These are phyloP conservation scores for Hyphochytrium catenoides DNA, from an alignment of 352 stramenopile species.

Conservation along the genomic window DNA sequence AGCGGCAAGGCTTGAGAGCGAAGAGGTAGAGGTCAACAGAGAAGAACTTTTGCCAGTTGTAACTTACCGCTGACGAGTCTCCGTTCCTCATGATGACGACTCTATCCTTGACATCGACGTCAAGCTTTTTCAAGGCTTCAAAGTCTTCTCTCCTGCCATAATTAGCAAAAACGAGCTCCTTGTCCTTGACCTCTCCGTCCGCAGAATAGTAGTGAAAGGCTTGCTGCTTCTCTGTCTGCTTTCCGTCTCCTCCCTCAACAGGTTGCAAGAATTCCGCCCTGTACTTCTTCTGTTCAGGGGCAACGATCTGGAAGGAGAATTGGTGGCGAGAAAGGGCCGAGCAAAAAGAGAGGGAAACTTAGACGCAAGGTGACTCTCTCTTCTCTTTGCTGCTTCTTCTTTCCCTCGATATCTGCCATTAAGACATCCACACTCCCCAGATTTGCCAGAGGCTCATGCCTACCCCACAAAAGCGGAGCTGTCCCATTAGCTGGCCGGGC, in stretches of 20 bases:
- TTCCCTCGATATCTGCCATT: conserved; percentile 5
- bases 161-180: conserved; percentile 45
- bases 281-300: conserved; percentile 9
- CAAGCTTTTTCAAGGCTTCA: conserved; percentile 18
- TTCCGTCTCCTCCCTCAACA: too few relatives aligned
- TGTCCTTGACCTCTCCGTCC: conserved; percentile 27
- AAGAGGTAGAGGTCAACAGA: too few relatives aligned
- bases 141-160: conserved; percentile 34
- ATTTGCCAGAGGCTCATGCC: neutral
- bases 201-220: conserved; percentile 55
- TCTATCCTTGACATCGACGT: conserved; percentile 21
- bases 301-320: conserved; percentile 1
- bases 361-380: too few relatives aligned
- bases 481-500: conserved; percentile 14
- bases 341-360: neutral
- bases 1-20: too few relatives aligned
- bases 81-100: conserved; percentile 37
- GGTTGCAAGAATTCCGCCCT: conserved; percentile 13
- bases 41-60: too few relatives aligned
- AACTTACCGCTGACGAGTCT: too few relatives aligned
- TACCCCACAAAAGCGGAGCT: conserved; percentile 12
- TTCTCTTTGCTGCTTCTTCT: too few relatives aligned
- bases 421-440: conserved; percentile 1
- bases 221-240: conserved; percentile 15
- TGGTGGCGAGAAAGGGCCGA: neutral